Evolutionary conservation across 2,329 filamentous ascomycete species (phyloP).

Genomic region (Akanthomyces dipterigenus): DNA sequence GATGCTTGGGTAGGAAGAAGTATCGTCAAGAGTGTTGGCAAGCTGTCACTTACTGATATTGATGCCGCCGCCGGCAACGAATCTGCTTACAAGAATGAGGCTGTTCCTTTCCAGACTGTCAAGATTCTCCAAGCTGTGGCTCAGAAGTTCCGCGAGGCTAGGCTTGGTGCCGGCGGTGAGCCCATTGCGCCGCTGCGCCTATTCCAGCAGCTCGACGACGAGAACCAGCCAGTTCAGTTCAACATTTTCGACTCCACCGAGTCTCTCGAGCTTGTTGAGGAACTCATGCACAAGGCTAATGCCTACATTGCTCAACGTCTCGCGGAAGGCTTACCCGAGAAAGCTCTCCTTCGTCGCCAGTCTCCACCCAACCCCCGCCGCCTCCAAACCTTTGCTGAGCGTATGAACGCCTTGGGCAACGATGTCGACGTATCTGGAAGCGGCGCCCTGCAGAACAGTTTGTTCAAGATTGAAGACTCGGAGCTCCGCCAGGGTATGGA

Average conservation of each 20-base stretch:
- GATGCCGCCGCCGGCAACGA: conserved; percentile 69
- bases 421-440: conserved; percentile 86
- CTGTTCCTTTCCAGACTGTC: conserved; percentile 67
- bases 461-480: conserved; percentile 85
- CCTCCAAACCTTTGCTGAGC: conserved; percentile 82
- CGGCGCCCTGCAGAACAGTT: conserved; percentile 83
- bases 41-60: conserved; percentile 77
- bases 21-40: conserved; percentile 86
- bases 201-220: conserved; percentile 90
- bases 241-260: conserved; percentile 92
- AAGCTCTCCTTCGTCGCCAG: conserved; percentile 86
- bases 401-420: conserved; percentile 87
- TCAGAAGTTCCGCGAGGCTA: conserved; percentile 83
- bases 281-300: conserved; percentile 91
- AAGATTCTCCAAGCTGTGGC: conserved; percentile 74
- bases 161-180: conserved; percentile 72
- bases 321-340: conserved; percentile 72
- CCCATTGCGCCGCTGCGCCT: conserved; percentile 81
- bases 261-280: conserved; percentile 89
- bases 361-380: conserved; percentile 78
- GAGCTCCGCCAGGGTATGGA: conserved; percentile 97
- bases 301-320: conserved; percentile 82
- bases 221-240: conserved; percentile 93
- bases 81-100: conserved; percentile 54
- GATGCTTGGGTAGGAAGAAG: conserved; percentile 92